Conservation (phyloP, 805 yeast genomes). For the Ogataea pini region DNA sequence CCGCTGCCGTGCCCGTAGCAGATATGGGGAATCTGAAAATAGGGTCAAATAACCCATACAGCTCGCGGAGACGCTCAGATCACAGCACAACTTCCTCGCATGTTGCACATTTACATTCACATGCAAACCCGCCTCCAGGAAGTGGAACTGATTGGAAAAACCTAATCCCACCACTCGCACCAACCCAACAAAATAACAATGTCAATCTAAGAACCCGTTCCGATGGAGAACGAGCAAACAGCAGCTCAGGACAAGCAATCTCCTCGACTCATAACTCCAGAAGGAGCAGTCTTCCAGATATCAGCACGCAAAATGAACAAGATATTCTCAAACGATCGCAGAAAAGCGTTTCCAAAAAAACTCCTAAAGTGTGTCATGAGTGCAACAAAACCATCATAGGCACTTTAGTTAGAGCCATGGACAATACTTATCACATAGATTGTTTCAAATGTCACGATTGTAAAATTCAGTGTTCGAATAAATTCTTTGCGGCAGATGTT, state of each 20-base stretch:
- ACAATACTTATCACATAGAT: conserved; percentile 75
- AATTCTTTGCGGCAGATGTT: conserved; percentile 80
- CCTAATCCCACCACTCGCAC: conserved; percentile 2
- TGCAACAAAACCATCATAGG: conserved; percentile 59
- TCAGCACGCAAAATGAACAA: conserved; percentile 6
- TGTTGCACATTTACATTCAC: neutral
- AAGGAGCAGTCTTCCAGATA: conserved; percentile 19
- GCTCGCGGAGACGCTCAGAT: neutral
- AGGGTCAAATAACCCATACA: neutral
- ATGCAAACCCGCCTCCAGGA: neutral
- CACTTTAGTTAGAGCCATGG: conserved; percentile 85
- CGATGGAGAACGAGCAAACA: neutral
- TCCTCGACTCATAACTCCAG: conserved; percentile 9
- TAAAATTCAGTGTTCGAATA: conserved; percentile 74
- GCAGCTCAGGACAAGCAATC: neutral
- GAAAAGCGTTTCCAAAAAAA: conserved; percentile 22
- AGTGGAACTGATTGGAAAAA: conserved; percentile 3
- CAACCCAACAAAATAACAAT: neutral
- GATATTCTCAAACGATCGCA: conserved; percentile 6
- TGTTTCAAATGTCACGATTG: conserved; percentile 90
- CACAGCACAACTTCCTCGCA: neutral
- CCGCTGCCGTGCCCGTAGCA: conserved; percentile 7
- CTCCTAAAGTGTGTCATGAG: conserved; percentile 46
- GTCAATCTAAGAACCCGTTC: neutral
- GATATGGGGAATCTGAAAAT: conserved; percentile 4